Conservation (phyloP, 2,329 filamentous ascomycete genomes). For the Plenodomus biglobosus region DNA sequence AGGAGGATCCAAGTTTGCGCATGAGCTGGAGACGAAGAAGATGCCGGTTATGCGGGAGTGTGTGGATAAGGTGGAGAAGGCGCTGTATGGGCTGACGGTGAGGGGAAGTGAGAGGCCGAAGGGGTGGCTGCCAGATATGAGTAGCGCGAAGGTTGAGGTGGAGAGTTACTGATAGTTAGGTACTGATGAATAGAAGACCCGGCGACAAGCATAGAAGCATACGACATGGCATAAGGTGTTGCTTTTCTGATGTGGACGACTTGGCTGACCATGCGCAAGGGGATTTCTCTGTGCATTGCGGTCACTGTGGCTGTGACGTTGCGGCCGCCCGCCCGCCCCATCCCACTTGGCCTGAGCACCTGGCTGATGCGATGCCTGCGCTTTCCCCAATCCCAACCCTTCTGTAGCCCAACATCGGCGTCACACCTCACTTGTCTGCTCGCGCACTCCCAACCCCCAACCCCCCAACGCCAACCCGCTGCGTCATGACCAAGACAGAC, state of each 20-base stretch:
- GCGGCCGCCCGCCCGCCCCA: neutral
- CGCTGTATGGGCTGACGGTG: conserved; percentile 84
- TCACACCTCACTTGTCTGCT: neutral
- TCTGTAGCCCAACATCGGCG: conserved; percentile 16
- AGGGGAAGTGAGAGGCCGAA: conserved; percentile 85
- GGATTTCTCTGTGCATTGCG: neutral
- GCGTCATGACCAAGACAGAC: conserved; percentile 24
- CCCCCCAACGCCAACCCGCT: conserved; percentile 14
- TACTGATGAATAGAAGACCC: neutral
- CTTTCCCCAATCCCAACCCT: conserved; percentile 10
- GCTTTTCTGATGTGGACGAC: no score
- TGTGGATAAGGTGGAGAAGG: conserved; percentile 90
- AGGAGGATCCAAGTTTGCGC: conserved; percentile 56
- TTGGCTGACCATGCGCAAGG: no score
- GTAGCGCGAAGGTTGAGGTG: conserved; percentile 47
- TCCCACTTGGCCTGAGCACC: conserved; percentile 21
- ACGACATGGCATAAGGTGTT: no score
- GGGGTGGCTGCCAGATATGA: conserved; percentile 85
- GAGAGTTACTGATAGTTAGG: conserved; percentile 39
- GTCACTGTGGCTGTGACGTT: conserved; percentile 14
- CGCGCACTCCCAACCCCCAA: neutral
- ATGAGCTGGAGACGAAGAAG: conserved; percentile 71
- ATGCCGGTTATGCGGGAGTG: conserved; percentile 82
- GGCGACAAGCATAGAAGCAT: no score
- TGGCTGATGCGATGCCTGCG: conserved; percentile 12